Base-by-base conservation (phyloP, 2,329 filamentous ascomycete species). In the Hymenoscyphus linearis region DNA sequence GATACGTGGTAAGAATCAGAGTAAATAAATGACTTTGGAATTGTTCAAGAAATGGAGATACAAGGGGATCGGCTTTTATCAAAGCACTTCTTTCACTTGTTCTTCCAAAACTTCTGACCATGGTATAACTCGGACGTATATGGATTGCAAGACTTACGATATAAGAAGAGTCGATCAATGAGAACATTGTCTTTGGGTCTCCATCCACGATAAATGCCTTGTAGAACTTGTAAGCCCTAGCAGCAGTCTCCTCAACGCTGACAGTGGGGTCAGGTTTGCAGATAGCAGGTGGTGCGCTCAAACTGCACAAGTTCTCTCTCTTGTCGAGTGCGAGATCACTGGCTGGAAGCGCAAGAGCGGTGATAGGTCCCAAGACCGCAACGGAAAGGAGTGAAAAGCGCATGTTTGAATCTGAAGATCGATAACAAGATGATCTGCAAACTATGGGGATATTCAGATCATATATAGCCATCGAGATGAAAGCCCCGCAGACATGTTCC, bases 181-280 rank as follows among this genome's bases (percentile, higher is more conserved):
- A 65, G 56, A 65, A 65, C 64, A 65, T 65, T 34, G 57, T 62
- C 60, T 44, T 63, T 2, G 64, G 64, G 59, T 65, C 64, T 5
- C 61, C 64, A 60, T 65, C 64, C 3, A 65, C 61, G 3, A 65
- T 55, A 53, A 65, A 65, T n/a, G 61, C 64, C 9, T 61, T 61
- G 36, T 65, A 65, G 36, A 62, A 65, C 34, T 63, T 60, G 58
- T 63, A 65, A 10, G 64, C 64, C 22, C 64, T 54, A 9, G 22
- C 55, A 2, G 61, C 63, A 2, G 61, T 65, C 53, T 65, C 61
- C 16, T 37, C 59, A 10, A 62, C 57, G 16, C 59, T 63, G n/a
- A 65, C 57, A 26, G 59, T 58, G 7, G 64, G 58, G 53, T 65
- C 62, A 3, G 64, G 27, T 56, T 63, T 55, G 53, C 61, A 65